Evolutionary conservation across 1,284 basidiomycete species (phyloP).

Genomic region (Jaminaea rosea): DNA sequence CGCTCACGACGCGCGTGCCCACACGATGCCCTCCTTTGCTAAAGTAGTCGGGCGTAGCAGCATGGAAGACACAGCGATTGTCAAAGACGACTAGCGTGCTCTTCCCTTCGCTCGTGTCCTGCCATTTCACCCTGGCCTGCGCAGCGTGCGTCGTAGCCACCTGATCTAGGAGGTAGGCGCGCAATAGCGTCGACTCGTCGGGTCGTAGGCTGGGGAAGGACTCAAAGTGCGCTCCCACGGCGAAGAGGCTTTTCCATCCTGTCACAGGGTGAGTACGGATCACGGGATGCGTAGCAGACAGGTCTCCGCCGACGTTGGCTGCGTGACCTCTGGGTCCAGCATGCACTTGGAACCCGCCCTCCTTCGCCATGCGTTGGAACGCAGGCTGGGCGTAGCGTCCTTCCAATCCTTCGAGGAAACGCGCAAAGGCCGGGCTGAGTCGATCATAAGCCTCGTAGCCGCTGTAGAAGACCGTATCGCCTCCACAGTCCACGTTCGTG

Average conservation of each 20-base stretch:
- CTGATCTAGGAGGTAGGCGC: conserved; percentile 52
- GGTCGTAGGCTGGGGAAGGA: conserved; percentile 57
- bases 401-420: conserved; percentile 52
- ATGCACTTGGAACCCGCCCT: conserved; percentile 33
- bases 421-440: conserved; percentile 55
- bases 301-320: conserved; percentile 55
- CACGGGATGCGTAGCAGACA: conserved; percentile 55
- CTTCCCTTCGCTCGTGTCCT: too few relatives aligned
- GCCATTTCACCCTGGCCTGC: conserved; percentile 55
- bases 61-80: conserved; percentile 17
- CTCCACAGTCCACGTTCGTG: conserved; percentile 14
- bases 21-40: conserved; percentile 16
- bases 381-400: conserved; percentile 14
- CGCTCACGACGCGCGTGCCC: conserved; percentile 17
- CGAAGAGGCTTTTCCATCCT: conserved; percentile 60
- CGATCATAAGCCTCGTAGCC: conserved; percentile 61
- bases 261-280: conserved; percentile 54
- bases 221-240: conserved; percentile 54
- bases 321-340: conserved; percentile 48
- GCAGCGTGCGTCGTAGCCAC: conserved; percentile 56
- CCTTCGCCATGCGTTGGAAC: conserved; percentile 16
- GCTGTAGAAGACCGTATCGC: conserved; percentile 50
- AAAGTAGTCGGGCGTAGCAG: conserved; percentile 21
- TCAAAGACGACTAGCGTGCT: conserved; percentile 35
- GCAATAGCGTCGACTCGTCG: conserved; percentile 56